Evolutionary conservation across 2,329 filamentous ascomycete genomes (phyloP).

Genomic region (Pestalotiopsis sp.): DNA sequence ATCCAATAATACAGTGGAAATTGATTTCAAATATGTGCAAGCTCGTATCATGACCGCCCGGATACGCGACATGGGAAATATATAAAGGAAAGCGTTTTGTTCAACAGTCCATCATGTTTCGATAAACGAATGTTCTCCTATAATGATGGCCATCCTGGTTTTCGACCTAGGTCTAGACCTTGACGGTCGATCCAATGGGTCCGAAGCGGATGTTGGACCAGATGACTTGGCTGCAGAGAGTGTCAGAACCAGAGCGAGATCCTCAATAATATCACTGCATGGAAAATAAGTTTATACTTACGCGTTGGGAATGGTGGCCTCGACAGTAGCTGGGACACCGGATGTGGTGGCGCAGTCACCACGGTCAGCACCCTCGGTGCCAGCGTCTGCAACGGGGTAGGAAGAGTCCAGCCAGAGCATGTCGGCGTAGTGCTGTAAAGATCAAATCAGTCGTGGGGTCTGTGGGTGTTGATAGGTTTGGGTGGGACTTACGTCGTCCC

Average conservation of each 20-base stretch:
- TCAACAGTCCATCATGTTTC: not conserved
- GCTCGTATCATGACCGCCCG: not conserved
- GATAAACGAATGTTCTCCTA: not conserved
- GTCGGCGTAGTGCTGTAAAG: conserved; percentile 47
- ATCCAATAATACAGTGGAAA: not conserved
- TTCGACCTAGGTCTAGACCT: conserved; percentile 19
- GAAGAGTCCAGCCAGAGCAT: conserved; percentile 65
- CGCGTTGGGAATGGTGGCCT: conserved; percentile 37
- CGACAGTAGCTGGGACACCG: conserved; percentile 47
- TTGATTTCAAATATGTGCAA: not conserved
- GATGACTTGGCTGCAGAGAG: conserved; percentile 38
- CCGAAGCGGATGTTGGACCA: conserved; percentile 53
- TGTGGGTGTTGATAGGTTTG: not conserved
- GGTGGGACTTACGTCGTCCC: conserved; percentile 51
- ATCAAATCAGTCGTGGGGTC: not conserved
- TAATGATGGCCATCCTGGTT: not conserved
- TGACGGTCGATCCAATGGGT: conserved; percentile 46
- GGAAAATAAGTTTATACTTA: conserved; percentile 31
- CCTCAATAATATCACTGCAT: not conserved
- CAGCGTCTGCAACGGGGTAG: conserved; percentile 36
- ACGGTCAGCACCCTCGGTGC: conserved; percentile 43
- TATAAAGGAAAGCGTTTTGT: not conserved
- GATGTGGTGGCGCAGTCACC: conserved; percentile 47
- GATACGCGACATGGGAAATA: not conserved
- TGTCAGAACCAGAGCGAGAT: conserved; percentile 4